Evolutionary conservation across 2,329 filamentous ascomycete genomes (phyloP), one percentile per base, ranked within the genome.

Genomic region (Diplodia intermedia): DNA sequence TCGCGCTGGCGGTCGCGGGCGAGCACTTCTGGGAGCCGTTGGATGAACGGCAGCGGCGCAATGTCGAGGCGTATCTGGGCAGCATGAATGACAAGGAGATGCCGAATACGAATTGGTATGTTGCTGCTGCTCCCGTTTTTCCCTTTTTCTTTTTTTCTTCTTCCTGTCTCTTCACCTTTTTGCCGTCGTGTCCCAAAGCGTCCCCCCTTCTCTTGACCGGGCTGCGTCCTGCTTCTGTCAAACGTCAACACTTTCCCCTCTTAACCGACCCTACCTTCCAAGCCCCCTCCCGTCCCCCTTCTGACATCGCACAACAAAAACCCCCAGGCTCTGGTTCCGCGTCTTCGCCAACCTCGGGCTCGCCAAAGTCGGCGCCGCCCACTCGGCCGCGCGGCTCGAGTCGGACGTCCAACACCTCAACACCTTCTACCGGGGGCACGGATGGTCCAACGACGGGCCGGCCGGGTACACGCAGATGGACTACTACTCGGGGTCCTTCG

Each of bases 381-480:
- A 89, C 79, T 91, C 89, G 0, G 87, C 90, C 70, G 84, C 88
- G 54, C 85, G 89, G 26, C 85, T 94, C 26, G 89, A 92, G 68
- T 87, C 87, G 23, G 91, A 94, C 75, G 91, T 94, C 75, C 86
- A 90, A 72, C 91, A 93, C 72, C 83, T 94, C 11, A 88, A 94
- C 73, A 92, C 90, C 0, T 94, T 94, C 77, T 92, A 93, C 75
- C 87, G 91, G n/a, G 91, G 91, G 6, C 89, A 88, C 55, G 91
- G 91, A 0, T 94, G 91, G 91, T 92, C 89, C 2, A 92, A 93
- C 72, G 91, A 94, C 75, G 91, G 91, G 0, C 91, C 91, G 0
- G 88, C 90, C 73, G 88, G 88, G 15, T 91, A 93, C 68, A 90
- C 91, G 68, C 91, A 94, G 78, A 93, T 94, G 88, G 91, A 94